Evolutionary conservation across 768 basidiomycete species (phyloP).

Genomic region (Asterophora lycoperdoides): DNA sequence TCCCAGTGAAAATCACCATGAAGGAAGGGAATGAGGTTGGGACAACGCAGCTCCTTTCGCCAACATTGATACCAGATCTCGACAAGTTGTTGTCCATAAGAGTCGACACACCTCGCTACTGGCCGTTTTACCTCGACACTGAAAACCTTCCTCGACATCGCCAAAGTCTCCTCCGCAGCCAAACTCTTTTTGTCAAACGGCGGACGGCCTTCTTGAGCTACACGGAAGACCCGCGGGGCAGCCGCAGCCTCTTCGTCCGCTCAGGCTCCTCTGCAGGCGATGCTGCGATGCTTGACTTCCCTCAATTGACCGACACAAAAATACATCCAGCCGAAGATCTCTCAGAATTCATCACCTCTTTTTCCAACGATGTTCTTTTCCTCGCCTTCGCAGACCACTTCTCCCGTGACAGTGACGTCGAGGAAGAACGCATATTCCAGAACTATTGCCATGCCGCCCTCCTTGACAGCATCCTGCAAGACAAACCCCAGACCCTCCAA

Average conservation of each 20-base stretch:
- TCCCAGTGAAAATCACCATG: constrained; percentile 85
- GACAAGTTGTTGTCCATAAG: constrained; percentile 76
- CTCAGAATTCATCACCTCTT: constrained; percentile 81
- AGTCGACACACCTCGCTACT: constrained; percentile 93
- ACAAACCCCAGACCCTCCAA: constrained; percentile 77
- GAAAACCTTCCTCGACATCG: constrained; percentile 63
- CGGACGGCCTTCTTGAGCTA: constrained; percentile 91
- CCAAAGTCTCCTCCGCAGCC: constrained; percentile 62
- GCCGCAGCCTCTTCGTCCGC: constrained; percentile 84
- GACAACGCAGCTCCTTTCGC: constrained; percentile 81
- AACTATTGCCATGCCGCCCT: constrained; percentile 72
- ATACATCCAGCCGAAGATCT: constrained; percentile 70
- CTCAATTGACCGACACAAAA: constrained; percentile 63
- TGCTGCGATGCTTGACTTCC: constrained; percentile 81
- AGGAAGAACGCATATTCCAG: constrained; percentile 58
- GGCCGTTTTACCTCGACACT: constrained; percentile 86
- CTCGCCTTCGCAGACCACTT: constrained; percentile 80
- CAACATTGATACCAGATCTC: constrained; percentile 89
- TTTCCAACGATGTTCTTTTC: constrained; percentile 77
- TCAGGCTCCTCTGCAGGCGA: constrained; percentile 84
- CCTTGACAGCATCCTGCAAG: constrained; percentile 86
- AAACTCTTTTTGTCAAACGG: constrained; percentile 90
- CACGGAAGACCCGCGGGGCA: constrained; percentile 90
- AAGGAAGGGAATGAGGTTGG: constrained; percentile 59
- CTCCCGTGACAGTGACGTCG: constrained; percentile 57